A percentile compares a stretch with the other conserved stretches of the same genome.
phyloP scores from a whole-genome alignment of 768 basidiomycete genomes.

The Rhodosporidiobolus odoratus region DNA sequence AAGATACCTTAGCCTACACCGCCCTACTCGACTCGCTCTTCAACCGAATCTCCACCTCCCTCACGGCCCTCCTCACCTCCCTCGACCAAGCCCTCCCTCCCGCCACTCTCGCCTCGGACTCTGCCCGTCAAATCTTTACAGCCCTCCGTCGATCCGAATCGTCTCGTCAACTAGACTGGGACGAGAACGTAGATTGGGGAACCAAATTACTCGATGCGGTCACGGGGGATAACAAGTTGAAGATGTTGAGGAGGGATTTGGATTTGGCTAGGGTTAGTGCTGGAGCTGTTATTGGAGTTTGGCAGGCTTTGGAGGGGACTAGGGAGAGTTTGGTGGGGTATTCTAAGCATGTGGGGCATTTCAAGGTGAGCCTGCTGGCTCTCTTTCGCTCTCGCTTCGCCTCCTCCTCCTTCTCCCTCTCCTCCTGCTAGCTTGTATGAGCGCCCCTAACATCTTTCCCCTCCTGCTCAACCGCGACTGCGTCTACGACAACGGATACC shows the following conservation, averaged over 20 bases:
- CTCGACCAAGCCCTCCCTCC: constrained; percentile 41
- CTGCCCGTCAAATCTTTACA: constrained; percentile 29
- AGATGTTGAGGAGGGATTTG: constrained; percentile 37
- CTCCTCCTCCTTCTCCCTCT: neutral
- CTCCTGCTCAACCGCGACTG: neutral
- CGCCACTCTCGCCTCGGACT: constrained; percentile 37
- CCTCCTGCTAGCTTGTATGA: neutral
- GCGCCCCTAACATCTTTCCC: neutral
- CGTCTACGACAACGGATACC: neutral
- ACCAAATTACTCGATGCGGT: constrained; percentile 14
- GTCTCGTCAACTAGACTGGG: neutral
- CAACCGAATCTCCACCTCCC: constrained; percentile 28
- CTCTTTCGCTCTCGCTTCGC: neutral
- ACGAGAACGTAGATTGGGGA: constrained; percentile 15
- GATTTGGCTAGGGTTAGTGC: constrained; percentile 37
- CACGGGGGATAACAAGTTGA: constrained; percentile 23
- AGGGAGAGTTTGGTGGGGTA: constrained; percentile 35
- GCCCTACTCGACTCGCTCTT: constrained; percentile 39
- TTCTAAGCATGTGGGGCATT: constrained; percentile 19
- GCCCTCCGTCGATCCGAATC: constrained; percentile 21
- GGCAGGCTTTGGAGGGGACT: constrained; percentile 38
- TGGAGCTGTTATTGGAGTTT: constrained; percentile 23
- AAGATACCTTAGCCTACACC: constrained; percentile 10
- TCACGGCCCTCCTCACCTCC: constrained; percentile 36
- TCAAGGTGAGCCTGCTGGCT: constrained; percentile 38